Evolutionary conservation across 2,329 filamentous ascomycete genomes (phyloP).

Genomic region (Mycosphaerella arachidis): DNA sequence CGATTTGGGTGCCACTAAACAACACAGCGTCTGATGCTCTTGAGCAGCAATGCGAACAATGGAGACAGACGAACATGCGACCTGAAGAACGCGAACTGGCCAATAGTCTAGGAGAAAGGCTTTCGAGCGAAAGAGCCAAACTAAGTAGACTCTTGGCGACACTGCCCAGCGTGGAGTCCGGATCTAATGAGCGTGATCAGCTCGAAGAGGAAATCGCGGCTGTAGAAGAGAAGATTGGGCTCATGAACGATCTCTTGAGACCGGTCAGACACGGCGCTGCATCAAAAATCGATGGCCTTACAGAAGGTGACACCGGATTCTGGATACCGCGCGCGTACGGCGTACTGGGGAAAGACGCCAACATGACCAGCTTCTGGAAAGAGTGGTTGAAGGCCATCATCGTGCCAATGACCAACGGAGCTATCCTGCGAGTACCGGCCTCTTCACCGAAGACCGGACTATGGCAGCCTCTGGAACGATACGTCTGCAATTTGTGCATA

Average conservation of each 20-base stretch:
- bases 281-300: constrained; percentile 94
- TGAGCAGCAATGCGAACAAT: constrained; percentile 57
- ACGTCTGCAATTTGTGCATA: constrained; percentile 93
- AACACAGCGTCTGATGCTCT: constrained; percentile 76
- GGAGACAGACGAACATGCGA: constrained; percentile 67
- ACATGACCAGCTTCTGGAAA: constrained; percentile 91
- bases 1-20: constrained; percentile 86
- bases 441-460: constrained; percentile 86
- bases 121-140: constrained; percentile 83
- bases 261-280: constrained; percentile 91
- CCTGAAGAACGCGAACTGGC: constrained; percentile 87
- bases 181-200: constrained; percentile 72
- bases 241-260: constrained; percentile 94
- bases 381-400: constrained; percentile 92
- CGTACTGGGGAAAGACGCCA: constrained; percentile 77
- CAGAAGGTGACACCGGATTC: constrained; percentile 88
- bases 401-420: constrained; percentile 93
- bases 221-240: constrained; percentile 91
- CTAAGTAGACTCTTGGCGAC: constrained; percentile 81
- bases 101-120: constrained; percentile 79
- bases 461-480: constrained; percentile 95
- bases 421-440: constrained; percentile 73
- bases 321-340: constrained; percentile 95
- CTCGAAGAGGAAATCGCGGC: constrained; percentile 92
- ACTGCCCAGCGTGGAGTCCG: constrained; percentile 74